Conservation (phyloP, 2,329 filamentous ascomycete genomes). For the Chrysosphaeria jannelii region DNA sequence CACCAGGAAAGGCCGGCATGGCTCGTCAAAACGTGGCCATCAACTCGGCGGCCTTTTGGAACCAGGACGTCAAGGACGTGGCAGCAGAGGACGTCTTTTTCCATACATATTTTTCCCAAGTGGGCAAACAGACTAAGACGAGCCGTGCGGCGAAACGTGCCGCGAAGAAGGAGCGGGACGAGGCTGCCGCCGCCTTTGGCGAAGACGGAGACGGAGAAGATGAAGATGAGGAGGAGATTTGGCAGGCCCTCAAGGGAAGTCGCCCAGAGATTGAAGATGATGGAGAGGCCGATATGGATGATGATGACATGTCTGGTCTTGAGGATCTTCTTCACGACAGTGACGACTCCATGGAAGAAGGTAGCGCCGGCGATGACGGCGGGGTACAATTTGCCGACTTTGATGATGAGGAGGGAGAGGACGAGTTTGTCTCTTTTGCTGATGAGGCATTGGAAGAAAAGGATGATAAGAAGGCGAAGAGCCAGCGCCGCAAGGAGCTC, state of each 20-base stretch:
- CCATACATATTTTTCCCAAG: slow-evolving; percentile 74
- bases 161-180: slow-evolving; percentile 20
- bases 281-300: slow-evolving; percentile 17
- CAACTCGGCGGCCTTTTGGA: slow-evolving; percentile 78
- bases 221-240: slow-evolving; percentile 10
- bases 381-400: slow-evolving; percentile 10
- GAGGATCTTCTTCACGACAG: slow-evolving; percentile 8
- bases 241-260: slow-evolving; percentile 10
- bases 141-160: slow-evolving; percentile 18
- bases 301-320: slow-evolving; percentile 9
- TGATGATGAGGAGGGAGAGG: slow-evolving; percentile 9
- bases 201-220: slow-evolving; percentile 24
- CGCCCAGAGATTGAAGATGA: slow-evolving; percentile 13
- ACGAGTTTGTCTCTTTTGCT: slow-evolving; percentile 9
- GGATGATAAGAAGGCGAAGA: slow-evolving; percentile 12
- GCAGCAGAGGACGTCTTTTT: slow-evolving; percentile 90
- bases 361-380: slow-evolving; percentile 10
- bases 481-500: slow-evolving; percentile 50
- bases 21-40: slow-evolving; percentile 15
- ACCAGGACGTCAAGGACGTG: slow-evolving; percentile 63
- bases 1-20: slow-evolving; percentile 18
- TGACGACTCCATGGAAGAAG: slow-evolving; percentile 10
- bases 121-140: slow-evolving; percentile 29
- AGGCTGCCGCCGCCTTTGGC: slow-evolving; percentile 39
- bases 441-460: background rate